A percentile compares a stretch with the other conserved stretches of the same genome.
Evolutionary conservation across 371 early-diverging fungal genomes (phyloP).

Genomic region (Parasitella parasitica): DNA sequence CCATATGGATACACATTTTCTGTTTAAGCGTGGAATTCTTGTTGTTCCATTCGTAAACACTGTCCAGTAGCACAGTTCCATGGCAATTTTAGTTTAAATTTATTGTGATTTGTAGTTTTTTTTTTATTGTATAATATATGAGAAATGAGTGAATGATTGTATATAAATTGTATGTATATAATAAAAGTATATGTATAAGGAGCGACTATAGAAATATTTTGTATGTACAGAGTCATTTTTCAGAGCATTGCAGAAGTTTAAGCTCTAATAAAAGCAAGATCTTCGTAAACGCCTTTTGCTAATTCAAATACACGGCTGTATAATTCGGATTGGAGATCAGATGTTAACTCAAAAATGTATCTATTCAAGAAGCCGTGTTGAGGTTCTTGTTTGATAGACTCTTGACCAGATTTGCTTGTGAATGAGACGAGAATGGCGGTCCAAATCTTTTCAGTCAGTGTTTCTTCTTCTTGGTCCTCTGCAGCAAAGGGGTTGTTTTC

Average conservation of each 20-base stretch:
- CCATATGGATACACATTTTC: background rate
- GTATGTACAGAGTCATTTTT: background rate
- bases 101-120: background rate
- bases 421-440: constrained; percentile 3
- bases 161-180: background rate
- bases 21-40: background rate
- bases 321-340: constrained; percentile 18
- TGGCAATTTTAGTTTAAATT: background rate
- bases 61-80: too few relatives aligned
- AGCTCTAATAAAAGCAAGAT: constrained; percentile 10
- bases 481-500: background rate
- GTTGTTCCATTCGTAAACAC: background rate
- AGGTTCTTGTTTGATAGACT: background rate
- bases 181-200: background rate
- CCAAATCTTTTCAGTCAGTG: constrained; percentile 9
- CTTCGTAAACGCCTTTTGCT: constrained; percentile 16
- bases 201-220: background rate
- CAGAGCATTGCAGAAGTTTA: too few relatives aligned
- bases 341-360: constrained; percentile 9
- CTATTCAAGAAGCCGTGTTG: constrained; percentile 11
- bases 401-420: background rate
- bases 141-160: background rate
- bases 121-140: background rate
- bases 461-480: background rate
- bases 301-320: constrained; percentile 14